Conservation (phyloP, 73 alveolate genomes). For the Paramecium sonneborni region DNA sequence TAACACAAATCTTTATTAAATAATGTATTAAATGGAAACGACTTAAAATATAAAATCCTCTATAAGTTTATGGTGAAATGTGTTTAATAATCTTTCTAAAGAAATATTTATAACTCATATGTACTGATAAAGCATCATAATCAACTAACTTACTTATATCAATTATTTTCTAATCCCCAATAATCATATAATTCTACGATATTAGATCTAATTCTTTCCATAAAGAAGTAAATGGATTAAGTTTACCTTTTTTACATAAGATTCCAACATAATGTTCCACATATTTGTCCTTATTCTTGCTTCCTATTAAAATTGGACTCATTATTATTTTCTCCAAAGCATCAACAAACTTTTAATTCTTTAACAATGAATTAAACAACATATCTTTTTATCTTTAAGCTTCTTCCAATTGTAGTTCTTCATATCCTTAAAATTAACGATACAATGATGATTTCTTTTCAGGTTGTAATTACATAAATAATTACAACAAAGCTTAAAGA, state of each 20-base stretch:
- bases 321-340: constrained; percentile 42
- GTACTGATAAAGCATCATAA: constrained; percentile 52
- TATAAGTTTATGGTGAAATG: constrained; percentile 18
- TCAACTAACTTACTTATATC: constrained; percentile 47
- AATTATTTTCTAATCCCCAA: neutral
- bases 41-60: constrained; percentile 38
- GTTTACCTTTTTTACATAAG: neutral
- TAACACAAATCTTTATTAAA: constrained; percentile 6
- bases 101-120: constrained; percentile 37
- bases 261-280: constrained; percentile 42
- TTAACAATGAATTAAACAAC: neutral
- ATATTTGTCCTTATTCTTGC: constrained; percentile 28
- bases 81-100: constrained; percentile 55
- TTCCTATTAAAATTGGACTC: constrained; percentile 41
- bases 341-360: constrained; percentile 16
- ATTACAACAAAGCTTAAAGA: constrained; percentile 17
- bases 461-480: constrained; percentile 14
- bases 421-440: constrained; percentile 27
- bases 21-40: constrained; percentile 40
- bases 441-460: constrained; percentile 12
- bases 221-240: constrained; percentile 32
- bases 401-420: constrained; percentile 33
- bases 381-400: constrained; percentile 32
- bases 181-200: constrained; percentile 13
- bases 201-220: constrained; percentile 38